Percentiles rank a stretch among this genome's conserved stretches.
Evolutionary conservation across 306 rosid genomes (phyloP).

Genomic region (Cucurbita moschata): DNA sequence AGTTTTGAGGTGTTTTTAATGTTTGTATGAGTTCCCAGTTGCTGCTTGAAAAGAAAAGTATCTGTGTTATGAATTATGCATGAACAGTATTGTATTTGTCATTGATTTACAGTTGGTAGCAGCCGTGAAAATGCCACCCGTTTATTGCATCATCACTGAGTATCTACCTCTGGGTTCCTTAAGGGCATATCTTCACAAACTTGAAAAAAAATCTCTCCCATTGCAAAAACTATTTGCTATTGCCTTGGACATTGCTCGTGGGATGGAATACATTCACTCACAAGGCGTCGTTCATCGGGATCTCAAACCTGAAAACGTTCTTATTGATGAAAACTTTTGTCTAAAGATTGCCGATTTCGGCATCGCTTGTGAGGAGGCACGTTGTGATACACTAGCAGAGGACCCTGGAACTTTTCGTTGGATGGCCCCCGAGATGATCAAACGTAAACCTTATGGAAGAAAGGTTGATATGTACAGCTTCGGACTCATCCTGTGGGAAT

Average conservation of each 20-base stretch:
- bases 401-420: conserved; percentile 93
- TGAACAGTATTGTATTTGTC: background rate
- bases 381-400: conserved; percentile 56
- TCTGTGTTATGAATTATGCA: conserved; percentile 1
- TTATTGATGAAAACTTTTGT: conserved; percentile 35
- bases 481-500: conserved; percentile 81
- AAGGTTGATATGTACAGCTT: conserved; percentile 88
- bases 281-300: conserved; percentile 84
- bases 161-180: conserved; percentile 70
- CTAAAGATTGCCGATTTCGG: conserved; percentile 93
- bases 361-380: conserved; percentile 72
- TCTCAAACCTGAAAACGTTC: conserved; percentile 84
- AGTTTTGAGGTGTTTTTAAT: background rate
- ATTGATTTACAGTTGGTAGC: conserved; percentile 51
- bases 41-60: background rate
- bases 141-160: conserved; percentile 69
- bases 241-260: conserved; percentile 78
- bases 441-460: conserved; percentile 57
- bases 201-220: conserved; percentile 41
- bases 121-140: conserved; percentile 66
- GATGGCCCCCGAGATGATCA: conserved; percentile 99
- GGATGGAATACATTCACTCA: conserved; percentile 86
- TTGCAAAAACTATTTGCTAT: conserved; percentile 34
- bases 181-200: conserved; percentile 76
- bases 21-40: background rate